These are phyloP conservation scores for Lepidium sativum DNA, from an alignment of 345 rosid species.

Conservation along the genomic window DNA sequence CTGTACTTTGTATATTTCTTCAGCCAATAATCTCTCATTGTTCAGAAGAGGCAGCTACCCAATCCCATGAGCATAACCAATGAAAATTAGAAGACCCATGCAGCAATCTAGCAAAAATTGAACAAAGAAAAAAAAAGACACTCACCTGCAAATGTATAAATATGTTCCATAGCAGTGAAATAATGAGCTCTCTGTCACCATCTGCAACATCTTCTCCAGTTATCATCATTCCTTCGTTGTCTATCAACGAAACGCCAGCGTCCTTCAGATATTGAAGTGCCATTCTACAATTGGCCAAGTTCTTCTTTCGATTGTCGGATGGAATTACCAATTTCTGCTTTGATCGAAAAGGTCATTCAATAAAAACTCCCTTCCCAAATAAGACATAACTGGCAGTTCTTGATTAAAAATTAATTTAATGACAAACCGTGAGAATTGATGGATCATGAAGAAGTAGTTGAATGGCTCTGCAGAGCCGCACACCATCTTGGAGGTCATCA, in stretches of 20 bases:
- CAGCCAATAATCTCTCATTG: constrained; percentile 38
- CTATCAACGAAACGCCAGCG: constrained; percentile 53
- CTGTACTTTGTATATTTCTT: constrained; percentile 52
- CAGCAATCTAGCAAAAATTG: background rate
- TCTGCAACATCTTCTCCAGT: constrained; percentile 58
- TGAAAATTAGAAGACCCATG: background rate
- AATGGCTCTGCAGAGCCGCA: constrained; percentile 76
- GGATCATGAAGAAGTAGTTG: constrained; percentile 77
- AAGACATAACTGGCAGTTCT: background rate
- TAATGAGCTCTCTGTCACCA: constrained; percentile 77
- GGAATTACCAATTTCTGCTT: constrained; percentile 73
- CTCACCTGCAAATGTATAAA: constrained; percentile 85
- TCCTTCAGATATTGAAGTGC: constrained; percentile 59
- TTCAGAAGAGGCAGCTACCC: constrained; percentile 78
- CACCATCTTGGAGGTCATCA: constrained; percentile 84
- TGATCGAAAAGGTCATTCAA: background rate
- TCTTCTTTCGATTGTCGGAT: constrained; percentile 63
- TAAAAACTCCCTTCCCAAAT: background rate
- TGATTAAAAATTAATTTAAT: background rate
- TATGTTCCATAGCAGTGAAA: constrained; percentile 83
- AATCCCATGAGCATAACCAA: constrained; percentile 1
- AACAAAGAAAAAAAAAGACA: background rate
- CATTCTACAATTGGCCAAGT: constrained; percentile 53
- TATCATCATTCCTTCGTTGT: constrained; percentile 64
- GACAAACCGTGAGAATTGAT: constrained; percentile 67